Evolutionary conservation across 176 grass and related monocot genomes (phyloP).

Genomic region (Oryza glumipatula): DNA sequence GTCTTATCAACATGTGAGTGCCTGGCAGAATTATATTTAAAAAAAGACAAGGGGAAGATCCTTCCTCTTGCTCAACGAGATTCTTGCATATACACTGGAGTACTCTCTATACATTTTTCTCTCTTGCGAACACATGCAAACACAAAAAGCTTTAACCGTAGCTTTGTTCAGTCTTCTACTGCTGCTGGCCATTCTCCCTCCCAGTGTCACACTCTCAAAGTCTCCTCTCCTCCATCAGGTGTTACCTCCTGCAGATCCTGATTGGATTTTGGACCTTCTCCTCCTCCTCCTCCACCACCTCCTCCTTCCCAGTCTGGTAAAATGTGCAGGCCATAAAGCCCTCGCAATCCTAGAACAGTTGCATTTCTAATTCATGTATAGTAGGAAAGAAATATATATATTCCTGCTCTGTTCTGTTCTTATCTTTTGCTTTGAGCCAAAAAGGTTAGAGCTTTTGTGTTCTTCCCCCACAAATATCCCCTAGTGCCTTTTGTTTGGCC

Average conservation of each 20-base stretch:
- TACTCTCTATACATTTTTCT: not conserved
- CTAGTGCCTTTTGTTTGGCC: constrained; percentile 32
- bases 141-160: not conserved
- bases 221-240: constrained; percentile 29
- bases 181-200: constrained; percentile 4
- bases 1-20: not conserved
- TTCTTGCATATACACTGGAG: constrained; percentile 13
- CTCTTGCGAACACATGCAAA: constrained; percentile 29
- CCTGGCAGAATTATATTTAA: not conserved
- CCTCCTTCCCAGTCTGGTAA: constrained; percentile 38
- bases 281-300: constrained; percentile 5
- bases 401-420: not conserved
- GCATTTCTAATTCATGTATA: constrained; percentile 23
- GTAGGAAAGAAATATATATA: constrained; percentile 11
- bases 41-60: not conserved
- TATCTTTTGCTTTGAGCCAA: constrained; percentile 8
- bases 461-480: constrained; percentile 45
- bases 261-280: constrained; percentile 42
- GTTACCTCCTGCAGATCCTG: constrained; percentile 39
- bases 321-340: not conserved
- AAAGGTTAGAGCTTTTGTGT: constrained; percentile 30
- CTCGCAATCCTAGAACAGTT: not conserved
- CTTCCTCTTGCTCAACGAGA: not conserved
- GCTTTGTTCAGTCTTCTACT: constrained; percentile 26
- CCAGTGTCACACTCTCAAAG: constrained; percentile 29